A percentile compares a stretch with the other conserved stretches of the same genome.
Conservation (phyloP, 495 filamentous ascomycete species). For the Neurospora sp. region DNA sequence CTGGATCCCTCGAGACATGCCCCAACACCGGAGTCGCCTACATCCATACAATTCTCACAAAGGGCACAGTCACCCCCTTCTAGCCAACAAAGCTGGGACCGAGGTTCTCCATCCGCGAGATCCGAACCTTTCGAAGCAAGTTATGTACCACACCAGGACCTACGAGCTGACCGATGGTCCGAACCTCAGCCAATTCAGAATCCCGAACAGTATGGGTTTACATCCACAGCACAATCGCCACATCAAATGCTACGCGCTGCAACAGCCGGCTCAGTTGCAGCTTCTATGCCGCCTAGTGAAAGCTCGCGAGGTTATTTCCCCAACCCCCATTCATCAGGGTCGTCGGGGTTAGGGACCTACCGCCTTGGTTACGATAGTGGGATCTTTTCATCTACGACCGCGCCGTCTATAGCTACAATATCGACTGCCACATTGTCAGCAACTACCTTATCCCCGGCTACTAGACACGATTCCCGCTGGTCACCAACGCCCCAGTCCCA, state of each 20-base stretch:
- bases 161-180: slow-evolving; percentile 6
- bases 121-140: slow-evolving; percentile 8
- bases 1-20: not conserved
- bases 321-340: not conserved
- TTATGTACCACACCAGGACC: not conserved
- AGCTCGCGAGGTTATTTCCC: not conserved
- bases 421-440: not conserved
- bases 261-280: not conserved
- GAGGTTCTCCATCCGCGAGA: slow-evolving; percentile 5
- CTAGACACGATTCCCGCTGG: not conserved
- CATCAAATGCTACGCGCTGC: not conserved
- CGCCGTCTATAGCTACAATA: not conserved
- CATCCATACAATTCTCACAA: not conserved
- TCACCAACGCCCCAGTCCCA: not conserved
- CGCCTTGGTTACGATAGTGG: not conserved
- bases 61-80: not conserved
- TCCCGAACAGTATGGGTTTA: not conserved
- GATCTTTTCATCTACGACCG: not conserved
- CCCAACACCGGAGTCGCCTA: not conserved
- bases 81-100: slow-evolving; percentile 1
- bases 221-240: not conserved
- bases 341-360: not conserved
- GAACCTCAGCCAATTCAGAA: slow-evolving; percentile 1
- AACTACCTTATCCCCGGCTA: not conserved
- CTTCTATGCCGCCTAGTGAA: not conserved